Conservation (phyloP, 139 green algal species). For the Chlamydomonas sphaeroides region DNA sequence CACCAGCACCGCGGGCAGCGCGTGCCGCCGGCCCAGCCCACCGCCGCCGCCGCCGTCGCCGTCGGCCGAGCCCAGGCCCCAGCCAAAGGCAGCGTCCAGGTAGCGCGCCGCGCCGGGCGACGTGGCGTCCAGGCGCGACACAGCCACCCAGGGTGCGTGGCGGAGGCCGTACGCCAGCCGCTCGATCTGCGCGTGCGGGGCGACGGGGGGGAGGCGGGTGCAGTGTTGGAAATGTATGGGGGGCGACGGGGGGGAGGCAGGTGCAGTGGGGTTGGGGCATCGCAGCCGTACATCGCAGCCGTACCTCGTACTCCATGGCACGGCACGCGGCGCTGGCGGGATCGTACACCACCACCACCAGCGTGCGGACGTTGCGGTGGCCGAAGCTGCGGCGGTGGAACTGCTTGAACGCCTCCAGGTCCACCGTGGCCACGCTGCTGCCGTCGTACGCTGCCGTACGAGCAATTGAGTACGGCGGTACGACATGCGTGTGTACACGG, state of each 20-base stretch:
- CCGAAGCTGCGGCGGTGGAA: slow-evolving; percentile 38
- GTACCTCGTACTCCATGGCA: slow-evolving; percentile 36
- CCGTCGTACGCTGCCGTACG: slow-evolving; percentile 12
- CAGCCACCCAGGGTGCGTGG: neutral
- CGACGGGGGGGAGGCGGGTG: neutral
- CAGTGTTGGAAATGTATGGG: neutral
- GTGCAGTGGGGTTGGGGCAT: slow-evolving; percentile 11
- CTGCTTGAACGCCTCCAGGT: slow-evolving; percentile 29
- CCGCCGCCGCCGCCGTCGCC: too few relatives aligned
- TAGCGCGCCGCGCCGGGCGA: neutral
- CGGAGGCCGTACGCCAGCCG: slow-evolving; percentile 23
- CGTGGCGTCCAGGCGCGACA: slow-evolving; percentile 11
- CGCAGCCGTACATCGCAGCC: neutral
- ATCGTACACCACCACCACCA: slow-evolving; percentile 44
- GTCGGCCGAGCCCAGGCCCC: too few relatives aligned
- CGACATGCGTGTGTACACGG: too few relatives aligned
- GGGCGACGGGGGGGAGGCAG: neutral
- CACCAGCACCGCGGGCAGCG: slow-evolving; percentile 24
- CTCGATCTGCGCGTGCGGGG: slow-evolving; percentile 14
- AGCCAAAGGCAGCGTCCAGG: neutral
- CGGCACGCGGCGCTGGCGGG: slow-evolving; percentile 12
- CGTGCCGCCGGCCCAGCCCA: too few relatives aligned
- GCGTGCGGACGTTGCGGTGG: slow-evolving; percentile 34
- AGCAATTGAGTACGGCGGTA: neutral
- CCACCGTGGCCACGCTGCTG: slow-evolving; percentile 14